Evolutionary conservation across 2,329 filamentous ascomycete genomes (phyloP), one percentile per base, ranked within the genome.

Genomic region (Zasmidium citrigriseum): DNA sequence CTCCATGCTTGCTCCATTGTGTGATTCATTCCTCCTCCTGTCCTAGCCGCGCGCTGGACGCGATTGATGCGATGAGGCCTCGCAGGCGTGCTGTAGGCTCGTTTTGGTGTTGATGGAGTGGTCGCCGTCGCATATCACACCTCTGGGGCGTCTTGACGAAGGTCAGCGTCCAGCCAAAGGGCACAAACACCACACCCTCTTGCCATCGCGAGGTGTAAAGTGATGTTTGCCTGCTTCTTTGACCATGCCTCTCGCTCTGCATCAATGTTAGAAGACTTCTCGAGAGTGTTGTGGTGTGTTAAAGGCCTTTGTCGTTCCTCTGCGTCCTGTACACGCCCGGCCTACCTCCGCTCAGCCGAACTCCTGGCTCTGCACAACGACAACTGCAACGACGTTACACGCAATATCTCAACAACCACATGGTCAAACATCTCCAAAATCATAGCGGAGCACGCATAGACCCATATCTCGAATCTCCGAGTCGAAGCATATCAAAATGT

Each of bases 391-490:
- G 18, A 45, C 52, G 21, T 22, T 54, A 54, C 38, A 21, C n/a
- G 7, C 41, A 18, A 54, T 54, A 54, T 29, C 52, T 54, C 52
- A 22, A 23, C 14, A 34, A 16, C 18, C 22, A 27, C 44, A 20
- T n/a, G n/a, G 20, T 18, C 9, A n/a, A 34, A 1, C 14, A 20
- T 27, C 41, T 2, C 23, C 4, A 54, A 54, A 54, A n/a, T 54
- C 23, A 24, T 21, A 14, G 27, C 41, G 52, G 52, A 46, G 18
- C 4, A 23, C 47, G 23, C 34, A 46, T 21, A 11, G 12, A 46
- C 20, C 18, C 27, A 11, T 10, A 20, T 46, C 52, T 54, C 52
- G 34, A 46, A 47, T 18, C 52, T 47, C 41, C 52, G 45, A 46
- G 11, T 54, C 38, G 29, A 14, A 25, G 21, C 18, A 5, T 23